Evolutionary conservation across 148 eudicot genomes (phyloP), one percentile per base, ranked within the genome.

Genomic region (Gaultheria prostrata): DNA sequence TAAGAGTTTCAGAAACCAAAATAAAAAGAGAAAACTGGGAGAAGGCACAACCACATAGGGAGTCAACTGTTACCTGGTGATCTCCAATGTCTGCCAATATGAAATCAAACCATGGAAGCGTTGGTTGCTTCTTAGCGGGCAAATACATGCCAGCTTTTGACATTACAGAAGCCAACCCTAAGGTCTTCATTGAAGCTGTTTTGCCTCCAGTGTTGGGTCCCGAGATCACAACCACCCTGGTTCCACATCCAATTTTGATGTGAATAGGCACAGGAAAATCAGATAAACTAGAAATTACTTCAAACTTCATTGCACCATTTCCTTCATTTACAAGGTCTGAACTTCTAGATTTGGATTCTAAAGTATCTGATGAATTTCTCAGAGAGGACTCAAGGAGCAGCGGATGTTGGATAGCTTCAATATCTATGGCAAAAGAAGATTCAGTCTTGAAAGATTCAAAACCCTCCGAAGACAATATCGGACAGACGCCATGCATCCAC

Each of bases 131-230:
- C 88, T 89, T 88, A 57, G 98, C 94, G 80, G 99, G 95, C 85
- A 96, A 89, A 85, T 88, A 96, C 91, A 96, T 87, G 59, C 99
- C 99, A 83, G 99, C 98, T 90, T 96, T 96, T 72, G 95, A 83
- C 99, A 96, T 96, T 69, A 96, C 63, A 83, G 98, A 90, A 74
- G 93, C 90, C 83, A 96, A 80, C 35, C 97, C 99, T 72, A 96
- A 79, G 24, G 99, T 96, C 87, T 96, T 96, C 97, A 96, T 94
- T 43, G 99, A 96, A 83, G 98, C 99, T 82, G 99, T 96, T 93
- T 96, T 96, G 35, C 99, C 99, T 83, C 99, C 99, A 10, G 98
- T 96, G 83, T 96, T 96, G 73, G 99, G 99, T 73, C 99, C 99
- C 57, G 99, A 96, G 81, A 96, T 93, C 72, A 96, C 94, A 61